Evolutionary conservation across 1,139 yeast genomes (phyloP).

Genomic region (Yamadazyma conglobata): DNA sequence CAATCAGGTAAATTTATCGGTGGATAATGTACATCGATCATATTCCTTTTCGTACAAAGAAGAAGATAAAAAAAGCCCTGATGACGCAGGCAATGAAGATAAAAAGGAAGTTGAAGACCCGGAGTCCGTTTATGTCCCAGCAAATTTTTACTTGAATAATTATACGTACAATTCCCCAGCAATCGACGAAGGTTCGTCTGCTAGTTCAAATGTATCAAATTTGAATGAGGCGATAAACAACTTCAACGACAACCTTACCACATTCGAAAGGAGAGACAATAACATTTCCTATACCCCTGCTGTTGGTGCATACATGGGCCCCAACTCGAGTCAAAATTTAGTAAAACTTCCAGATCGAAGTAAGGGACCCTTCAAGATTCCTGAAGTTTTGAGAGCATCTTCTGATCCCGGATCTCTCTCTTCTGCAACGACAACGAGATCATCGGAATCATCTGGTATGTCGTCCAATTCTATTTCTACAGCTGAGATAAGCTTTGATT

Average conservation of each 20-base stretch:
- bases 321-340: no score
- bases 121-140: slow-evolving; percentile 31
- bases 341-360: no score
- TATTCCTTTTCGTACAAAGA: slow-evolving; percentile 4
- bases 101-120: slow-evolving; percentile 2
- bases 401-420: slow-evolving; percentile 4
- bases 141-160: slow-evolving; percentile 35
- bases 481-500: slow-evolving; percentile 1
- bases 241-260: slow-evolving; percentile 22
- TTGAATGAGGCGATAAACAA: slow-evolving; percentile 23
- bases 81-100: not conserved
- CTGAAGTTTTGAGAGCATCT: slow-evolving; percentile 41
- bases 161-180: slow-evolving; percentile 14
- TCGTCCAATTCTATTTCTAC: slow-evolving; percentile 1
- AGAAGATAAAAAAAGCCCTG: slow-evolving; percentile 2
- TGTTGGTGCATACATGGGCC: no score
- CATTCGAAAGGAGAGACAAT: slow-evolving; percentile 9
- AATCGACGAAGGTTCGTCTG: slow-evolving; percentile 6
- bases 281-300: no score
- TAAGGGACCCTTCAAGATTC: slow-evolving; percentile 40
- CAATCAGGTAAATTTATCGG: slow-evolving; percentile 6
- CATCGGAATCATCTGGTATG: slow-evolving; percentile 1
- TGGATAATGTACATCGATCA: slow-evolving; percentile 4
- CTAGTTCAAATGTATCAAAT: slow-evolving; percentile 7
- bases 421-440: slow-evolving; percentile 1